Evolutionary conservation across 768 basidiomycete species (phyloP).

Genomic region (Boletellus ananiceps): DNA sequence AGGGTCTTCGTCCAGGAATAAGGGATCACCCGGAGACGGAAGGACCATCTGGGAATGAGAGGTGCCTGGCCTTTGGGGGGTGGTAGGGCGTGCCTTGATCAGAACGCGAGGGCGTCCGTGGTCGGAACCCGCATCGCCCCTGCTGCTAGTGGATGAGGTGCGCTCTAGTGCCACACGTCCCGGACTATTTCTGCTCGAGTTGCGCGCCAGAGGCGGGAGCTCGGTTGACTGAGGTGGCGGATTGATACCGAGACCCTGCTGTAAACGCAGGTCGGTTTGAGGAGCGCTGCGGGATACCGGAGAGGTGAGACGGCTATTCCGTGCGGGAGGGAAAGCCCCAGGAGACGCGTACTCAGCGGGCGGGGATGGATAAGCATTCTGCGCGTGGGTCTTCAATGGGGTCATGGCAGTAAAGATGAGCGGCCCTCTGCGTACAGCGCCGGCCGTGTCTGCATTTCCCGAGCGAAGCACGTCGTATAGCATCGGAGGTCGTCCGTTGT

Average conservation of each 20-base stretch:
- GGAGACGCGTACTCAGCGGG: slow-evolving; percentile 20
- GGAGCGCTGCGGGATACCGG: neutral
- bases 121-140: slow-evolving; percentile 14
- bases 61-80: slow-evolving; percentile 25
- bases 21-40: slow-evolving; percentile 14
- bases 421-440: slow-evolving; percentile 41
- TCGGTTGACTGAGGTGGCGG: slow-evolving; percentile 10
- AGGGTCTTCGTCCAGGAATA: slow-evolving; percentile 34
- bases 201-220: slow-evolving; percentile 10
- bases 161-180: slow-evolving; percentile 10
- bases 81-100: slow-evolving; percentile 32
- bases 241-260: neutral
- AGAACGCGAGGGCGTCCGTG: slow-evolving; percentile 20
- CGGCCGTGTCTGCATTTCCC: slow-evolving; percentile 9
- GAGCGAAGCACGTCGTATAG: slow-evolving; percentile 21
- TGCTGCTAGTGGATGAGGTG: slow-evolving; percentile 1
- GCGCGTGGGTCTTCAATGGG: slow-evolving; percentile 2
- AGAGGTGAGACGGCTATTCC: slow-evolving; percentile 1
- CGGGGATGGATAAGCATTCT: slow-evolving; percentile 25
- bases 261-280: neutral
- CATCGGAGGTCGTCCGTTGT: slow-evolving; percentile 9
- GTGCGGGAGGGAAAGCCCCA: slow-evolving; percentile 1
- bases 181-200: slow-evolving; percentile 15
- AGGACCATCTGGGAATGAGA: slow-evolving; percentile 4
- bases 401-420: slow-evolving; percentile 62